Percentiles rank a stretch among this genome's conserved stretches.
These are phyloP conservation scores for Cytospora leucostoma DNA, from an alignment of 2,329 filamentous ascomycete genomes.

Conservation along the genomic window DNA sequence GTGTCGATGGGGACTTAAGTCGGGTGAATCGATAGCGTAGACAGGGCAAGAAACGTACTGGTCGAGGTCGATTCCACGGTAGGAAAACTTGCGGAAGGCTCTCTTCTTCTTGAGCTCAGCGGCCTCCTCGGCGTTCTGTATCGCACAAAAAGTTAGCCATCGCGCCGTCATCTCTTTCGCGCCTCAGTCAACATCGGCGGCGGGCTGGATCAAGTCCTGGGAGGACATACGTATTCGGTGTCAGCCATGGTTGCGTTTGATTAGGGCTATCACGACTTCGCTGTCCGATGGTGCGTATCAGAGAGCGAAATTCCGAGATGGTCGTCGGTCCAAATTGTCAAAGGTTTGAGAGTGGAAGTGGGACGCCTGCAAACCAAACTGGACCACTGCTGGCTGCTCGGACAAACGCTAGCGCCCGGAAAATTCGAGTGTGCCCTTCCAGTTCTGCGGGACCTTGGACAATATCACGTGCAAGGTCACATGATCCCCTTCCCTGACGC, in stretches of 20 bases:
- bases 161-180: conserved; percentile 19
- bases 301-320: conserved; percentile 34
- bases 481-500: background rate
- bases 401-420: conserved; percentile 14
- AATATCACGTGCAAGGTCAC: background rate
- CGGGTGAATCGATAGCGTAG: background rate
- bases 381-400: conserved; percentile 5
- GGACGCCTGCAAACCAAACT: conserved; percentile 18
- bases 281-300: conserved; percentile 43
- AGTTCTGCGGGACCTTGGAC: background rate
- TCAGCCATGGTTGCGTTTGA: conserved; percentile 74
- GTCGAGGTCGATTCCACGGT: conserved; percentile 99
- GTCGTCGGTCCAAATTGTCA: conserved; percentile 18
- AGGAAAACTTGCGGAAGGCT: conserved; percentile 99
- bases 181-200: background rate
- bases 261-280: conserved; percentile 36
- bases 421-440: conserved; percentile 20
- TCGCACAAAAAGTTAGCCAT: conserved; percentile 24
- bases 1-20: background rate
- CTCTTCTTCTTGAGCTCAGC: conserved; percentile 99
- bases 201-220: conserved; percentile 25
- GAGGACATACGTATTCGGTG: conserved; percentile 40
- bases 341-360: conserved; percentile 24
- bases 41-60: conserved; percentile 66
- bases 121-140: conserved; percentile 93